These are phyloP conservation scores for Mycosphaerella arachidis DNA, from an alignment of 2,329 filamentous ascomycete genomes.

Conservation along the genomic window DNA sequence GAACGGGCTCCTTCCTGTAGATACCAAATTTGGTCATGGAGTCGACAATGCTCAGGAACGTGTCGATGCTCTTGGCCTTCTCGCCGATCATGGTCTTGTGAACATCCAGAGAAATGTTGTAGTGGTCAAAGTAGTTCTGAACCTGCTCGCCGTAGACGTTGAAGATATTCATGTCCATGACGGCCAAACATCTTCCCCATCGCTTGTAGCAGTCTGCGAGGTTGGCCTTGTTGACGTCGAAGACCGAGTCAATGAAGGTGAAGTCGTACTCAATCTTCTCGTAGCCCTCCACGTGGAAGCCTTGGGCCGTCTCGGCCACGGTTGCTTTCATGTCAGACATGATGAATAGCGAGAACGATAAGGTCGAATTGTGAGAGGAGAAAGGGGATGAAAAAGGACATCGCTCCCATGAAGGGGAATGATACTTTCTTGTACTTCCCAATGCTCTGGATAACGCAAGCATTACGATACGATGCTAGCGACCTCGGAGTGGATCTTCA, in stretches of 20 bases:
- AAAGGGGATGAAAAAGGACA: not conserved
- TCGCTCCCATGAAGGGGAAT: not conserved
- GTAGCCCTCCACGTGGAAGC: conserved; percentile 67
- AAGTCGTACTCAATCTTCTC: conserved; percentile 76
- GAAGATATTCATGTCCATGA: conserved; percentile 69
- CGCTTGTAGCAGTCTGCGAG: conserved; percentile 61
- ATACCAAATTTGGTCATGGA: conserved; percentile 71
- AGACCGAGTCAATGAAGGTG: conserved; percentile 66
- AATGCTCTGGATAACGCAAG: not conserved
- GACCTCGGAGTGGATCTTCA: not conserved
- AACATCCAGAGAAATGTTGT: conserved; percentile 58
- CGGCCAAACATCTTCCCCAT: conserved; percentile 62
- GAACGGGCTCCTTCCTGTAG: conserved; percentile 56
- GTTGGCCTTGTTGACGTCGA: conserved; percentile 56
- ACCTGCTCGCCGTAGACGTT: conserved; percentile 63
- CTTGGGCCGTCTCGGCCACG: conserved; percentile 58
- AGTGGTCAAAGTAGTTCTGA: conserved; percentile 62
- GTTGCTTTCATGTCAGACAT: conserved; percentile 69
- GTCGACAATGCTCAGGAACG: conserved; percentile 64
- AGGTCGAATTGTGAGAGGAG: conserved; percentile 7
- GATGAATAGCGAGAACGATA: conserved; percentile 22
- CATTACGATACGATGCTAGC: not conserved
- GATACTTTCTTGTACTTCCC: not conserved
- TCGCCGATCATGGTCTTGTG: conserved; percentile 72
- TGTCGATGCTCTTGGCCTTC: conserved; percentile 70